Conservation (phyloP, 495 filamentous ascomycete genomes). For the Rusavskia elegans region DNA sequence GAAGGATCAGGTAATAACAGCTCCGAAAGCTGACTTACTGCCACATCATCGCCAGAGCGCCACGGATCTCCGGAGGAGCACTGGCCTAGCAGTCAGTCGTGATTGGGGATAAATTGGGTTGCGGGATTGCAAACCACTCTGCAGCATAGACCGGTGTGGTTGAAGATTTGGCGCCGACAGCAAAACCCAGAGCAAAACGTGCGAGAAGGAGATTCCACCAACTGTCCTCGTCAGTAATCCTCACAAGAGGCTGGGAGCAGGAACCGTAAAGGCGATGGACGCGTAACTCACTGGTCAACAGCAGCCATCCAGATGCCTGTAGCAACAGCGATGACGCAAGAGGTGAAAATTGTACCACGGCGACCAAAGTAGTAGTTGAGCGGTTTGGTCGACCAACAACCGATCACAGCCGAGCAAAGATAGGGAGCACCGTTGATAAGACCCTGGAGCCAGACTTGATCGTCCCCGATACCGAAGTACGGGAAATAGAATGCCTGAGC, state of each 20-base stretch:
- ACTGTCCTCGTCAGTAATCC: too few species aligned
- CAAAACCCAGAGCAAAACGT: constrained; percentile 40
- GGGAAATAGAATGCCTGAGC: constrained; percentile 52
- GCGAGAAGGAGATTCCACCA: constrained; percentile 17
- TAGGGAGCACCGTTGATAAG: constrained; percentile 30
- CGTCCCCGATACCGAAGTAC: too few species aligned
- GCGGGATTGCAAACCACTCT: constrained; percentile 28
- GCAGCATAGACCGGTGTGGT: constrained; percentile 42
- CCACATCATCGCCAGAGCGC: too few species aligned
- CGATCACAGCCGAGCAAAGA: constrained; percentile 23
- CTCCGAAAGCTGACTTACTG: too few species aligned
- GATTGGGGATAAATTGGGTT: too few species aligned
- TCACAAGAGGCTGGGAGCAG: too few species aligned
- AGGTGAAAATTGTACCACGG: constrained; percentile 39
- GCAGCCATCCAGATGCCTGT: too few species aligned
- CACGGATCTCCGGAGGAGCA: too few species aligned
- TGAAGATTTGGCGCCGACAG: constrained; percentile 40
- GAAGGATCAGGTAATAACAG: too few species aligned
- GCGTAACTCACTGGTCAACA: too few species aligned
- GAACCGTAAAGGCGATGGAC: too few species aligned
- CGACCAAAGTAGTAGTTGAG: constrained; percentile 38
- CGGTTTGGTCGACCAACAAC: constrained; percentile 36
- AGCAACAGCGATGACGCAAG: constrained; percentile 18
- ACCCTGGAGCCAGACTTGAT: constrained; percentile 13
- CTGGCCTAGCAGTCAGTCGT: too few species aligned